Conservation (phyloP, 2,329 filamentous ascomycete species). For the Trichoderma pleuroti region DNA sequence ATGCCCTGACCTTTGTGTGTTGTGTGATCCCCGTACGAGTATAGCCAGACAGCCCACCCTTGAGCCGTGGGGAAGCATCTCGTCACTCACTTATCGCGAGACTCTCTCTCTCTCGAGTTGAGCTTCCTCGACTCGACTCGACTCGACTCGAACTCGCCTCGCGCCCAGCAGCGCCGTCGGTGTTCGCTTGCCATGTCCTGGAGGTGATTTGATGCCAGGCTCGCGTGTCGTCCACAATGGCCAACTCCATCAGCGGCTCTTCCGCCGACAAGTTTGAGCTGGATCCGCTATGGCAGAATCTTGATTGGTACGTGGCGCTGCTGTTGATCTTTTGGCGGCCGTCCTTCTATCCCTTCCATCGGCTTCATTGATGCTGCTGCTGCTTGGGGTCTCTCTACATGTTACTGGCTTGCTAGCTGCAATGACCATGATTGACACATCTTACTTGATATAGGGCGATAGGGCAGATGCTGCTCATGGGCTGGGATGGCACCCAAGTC, state of each 20-base stretch:
- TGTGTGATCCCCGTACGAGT: background rate
- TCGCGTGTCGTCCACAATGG: slow-evolving; percentile 23
- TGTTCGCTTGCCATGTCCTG: background rate
- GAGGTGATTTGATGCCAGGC: slow-evolving; percentile 7
- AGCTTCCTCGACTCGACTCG: background rate
- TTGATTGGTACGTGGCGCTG: slow-evolving; percentile 62
- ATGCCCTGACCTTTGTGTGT: background rate
- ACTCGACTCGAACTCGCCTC: background rate
- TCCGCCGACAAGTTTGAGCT: slow-evolving; percentile 30
- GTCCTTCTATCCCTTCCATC: background rate
- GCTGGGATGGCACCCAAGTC: slow-evolving; percentile 80
- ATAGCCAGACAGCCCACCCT: background rate
- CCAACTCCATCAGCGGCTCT: slow-evolving; percentile 31
- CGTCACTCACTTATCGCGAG: background rate
- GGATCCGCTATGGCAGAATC: slow-evolving; percentile 69
- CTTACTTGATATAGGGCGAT: slow-evolving; percentile 51
- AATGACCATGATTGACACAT: slow-evolving; percentile 28
- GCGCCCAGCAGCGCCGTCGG: slow-evolving; percentile 1
- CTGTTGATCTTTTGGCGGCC: background rate
- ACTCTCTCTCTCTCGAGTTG: background rate
- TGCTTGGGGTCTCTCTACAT: background rate
- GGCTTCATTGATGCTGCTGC: background rate
- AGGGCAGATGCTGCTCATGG: slow-evolving; percentile 77
- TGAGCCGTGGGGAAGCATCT: too few relatives aligned
- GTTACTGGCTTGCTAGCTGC: background rate